phyloP scores from a whole-genome alignment of 2,329 filamentous ascomycete species.

The Epichloe glyceriae region DNA sequence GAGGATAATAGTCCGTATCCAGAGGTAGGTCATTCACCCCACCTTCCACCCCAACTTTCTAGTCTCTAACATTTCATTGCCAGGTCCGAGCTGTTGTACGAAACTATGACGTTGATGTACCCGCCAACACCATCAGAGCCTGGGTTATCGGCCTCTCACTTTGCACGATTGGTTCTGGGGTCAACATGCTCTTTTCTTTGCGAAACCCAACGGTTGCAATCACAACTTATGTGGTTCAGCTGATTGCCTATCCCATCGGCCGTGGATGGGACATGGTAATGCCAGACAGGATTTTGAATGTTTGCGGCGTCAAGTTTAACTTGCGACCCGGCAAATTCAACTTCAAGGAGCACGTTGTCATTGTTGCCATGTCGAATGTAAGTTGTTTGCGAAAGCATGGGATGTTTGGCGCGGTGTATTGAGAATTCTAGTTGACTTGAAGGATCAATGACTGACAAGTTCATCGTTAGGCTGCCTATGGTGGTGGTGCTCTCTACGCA shows the following conservation, averaged over 20 bases:
- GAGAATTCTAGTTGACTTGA: neutral
- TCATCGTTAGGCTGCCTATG: conserved; percentile 36
- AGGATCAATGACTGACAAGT: neutral
- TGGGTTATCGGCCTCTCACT: conserved; percentile 50
- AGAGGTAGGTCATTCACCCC: conserved; percentile 31
- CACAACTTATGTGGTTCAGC: conserved; percentile 48
- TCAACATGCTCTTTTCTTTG: conserved; percentile 49
- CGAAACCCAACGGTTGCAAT: conserved; percentile 47
- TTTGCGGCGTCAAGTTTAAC: conserved; percentile 42
- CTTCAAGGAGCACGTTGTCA: conserved; percentile 48
- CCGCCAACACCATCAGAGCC: conserved; percentile 51
- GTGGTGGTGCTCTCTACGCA: conserved; percentile 43
- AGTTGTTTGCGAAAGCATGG: conserved; percentile 13
- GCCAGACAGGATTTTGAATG: conserved; percentile 36
- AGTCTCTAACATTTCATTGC: neutral
- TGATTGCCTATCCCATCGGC: conserved; percentile 47
- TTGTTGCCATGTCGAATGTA: conserved; percentile 52
- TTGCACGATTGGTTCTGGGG: conserved; percentile 46
- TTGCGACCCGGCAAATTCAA: conserved; percentile 46
- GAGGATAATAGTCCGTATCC: conserved; percentile 56
- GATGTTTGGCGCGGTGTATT: neutral
- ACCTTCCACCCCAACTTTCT: too few species aligned
- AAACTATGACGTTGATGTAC: conserved; percentile 51
- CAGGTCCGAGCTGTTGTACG: conserved; percentile 52
- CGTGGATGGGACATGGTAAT: conserved; percentile 41